Conservation (phyloP, 345 rosid genomes). For the Cardamine chenopodiifolia region DNA sequence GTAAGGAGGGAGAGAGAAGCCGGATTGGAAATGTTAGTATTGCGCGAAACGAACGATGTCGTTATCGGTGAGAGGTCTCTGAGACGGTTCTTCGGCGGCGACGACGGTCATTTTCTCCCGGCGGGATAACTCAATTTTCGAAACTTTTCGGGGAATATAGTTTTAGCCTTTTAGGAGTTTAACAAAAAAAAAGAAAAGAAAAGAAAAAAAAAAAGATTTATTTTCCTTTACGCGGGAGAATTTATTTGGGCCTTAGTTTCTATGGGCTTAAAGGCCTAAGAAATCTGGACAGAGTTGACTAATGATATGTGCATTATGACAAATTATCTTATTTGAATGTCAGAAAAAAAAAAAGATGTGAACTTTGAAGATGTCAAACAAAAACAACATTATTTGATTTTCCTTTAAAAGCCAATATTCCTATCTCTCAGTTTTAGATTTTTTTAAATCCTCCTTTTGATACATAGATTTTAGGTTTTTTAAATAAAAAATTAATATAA, state of each 20-base stretch:
- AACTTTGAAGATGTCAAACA: too few species aligned
- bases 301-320: background rate
- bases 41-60: slow-evolving; percentile 65
- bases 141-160: slow-evolving; percentile 25
- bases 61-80: slow-evolving; percentile 49
- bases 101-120: slow-evolving; percentile 24
- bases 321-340: too few species aligned
- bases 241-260: background rate
- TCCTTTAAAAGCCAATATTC: too few species aligned
- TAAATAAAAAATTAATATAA: too few species aligned
- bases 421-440: too few species aligned
- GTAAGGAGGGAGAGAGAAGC: slow-evolving; percentile 50
- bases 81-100: slow-evolving; percentile 31
- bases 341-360: too few species aligned
- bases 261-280: background rate
- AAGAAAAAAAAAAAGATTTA: background rate
- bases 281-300: background rate
- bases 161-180: background rate
- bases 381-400: background rate
- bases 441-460: too few species aligned
- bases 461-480: too few species aligned
- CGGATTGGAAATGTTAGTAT: slow-evolving; percentile 42
- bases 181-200: background rate
- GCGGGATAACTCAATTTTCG: slow-evolving; percentile 25
- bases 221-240: slow-evolving; percentile 35